phyloP scores from a whole-genome alignment of 805 yeast species.

The Lachancea kluyveri region DNA sequence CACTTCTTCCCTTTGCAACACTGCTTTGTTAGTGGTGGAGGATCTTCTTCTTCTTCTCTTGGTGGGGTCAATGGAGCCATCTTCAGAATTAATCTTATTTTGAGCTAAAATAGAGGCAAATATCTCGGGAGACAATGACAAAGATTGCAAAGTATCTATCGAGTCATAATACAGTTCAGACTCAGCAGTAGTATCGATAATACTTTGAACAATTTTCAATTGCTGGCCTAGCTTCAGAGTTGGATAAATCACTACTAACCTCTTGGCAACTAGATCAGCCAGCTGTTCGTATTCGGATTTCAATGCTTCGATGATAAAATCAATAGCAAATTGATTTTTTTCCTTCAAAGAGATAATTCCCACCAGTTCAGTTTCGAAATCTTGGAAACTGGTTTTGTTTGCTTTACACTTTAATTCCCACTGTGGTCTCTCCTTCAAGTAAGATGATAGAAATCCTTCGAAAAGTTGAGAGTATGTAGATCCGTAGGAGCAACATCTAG shows the following conservation, averaged over 20 bases:
- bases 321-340: conserved; percentile 47
- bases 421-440: conserved; percentile 39
- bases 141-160: conserved; percentile 45
- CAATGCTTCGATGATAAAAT: conserved; percentile 53
- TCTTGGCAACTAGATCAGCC: conserved; percentile 43
- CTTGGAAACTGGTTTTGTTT: conserved; percentile 44
- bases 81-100: conserved; percentile 48
- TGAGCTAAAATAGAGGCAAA: conserved; percentile 55
- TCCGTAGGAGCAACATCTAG: conserved; percentile 24
- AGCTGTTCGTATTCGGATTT: conserved; percentile 38
- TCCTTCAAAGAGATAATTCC: conserved; percentile 60
- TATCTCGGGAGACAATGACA: conserved; percentile 48
- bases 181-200: conserved; percentile 50
- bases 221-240: conserved; percentile 53
- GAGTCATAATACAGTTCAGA: conserved; percentile 44
- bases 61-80: conserved; percentile 39
- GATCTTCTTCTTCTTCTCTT: conserved; percentile 77
- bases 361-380: conserved; percentile 53
- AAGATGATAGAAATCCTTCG: conserved; percentile 38
- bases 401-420: conserved; percentile 40
- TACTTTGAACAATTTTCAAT: conserved; percentile 48
- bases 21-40: conserved; percentile 67
- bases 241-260: conserved; percentile 50
- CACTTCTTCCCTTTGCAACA: conserved; percentile 62
- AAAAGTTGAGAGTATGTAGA: conserved; percentile 43